Evolutionary conservation across 495 filamentous ascomycete genomes (phyloP), one percentile per base, ranked within the genome.

Genomic region (Penicillium taxi): DNA sequence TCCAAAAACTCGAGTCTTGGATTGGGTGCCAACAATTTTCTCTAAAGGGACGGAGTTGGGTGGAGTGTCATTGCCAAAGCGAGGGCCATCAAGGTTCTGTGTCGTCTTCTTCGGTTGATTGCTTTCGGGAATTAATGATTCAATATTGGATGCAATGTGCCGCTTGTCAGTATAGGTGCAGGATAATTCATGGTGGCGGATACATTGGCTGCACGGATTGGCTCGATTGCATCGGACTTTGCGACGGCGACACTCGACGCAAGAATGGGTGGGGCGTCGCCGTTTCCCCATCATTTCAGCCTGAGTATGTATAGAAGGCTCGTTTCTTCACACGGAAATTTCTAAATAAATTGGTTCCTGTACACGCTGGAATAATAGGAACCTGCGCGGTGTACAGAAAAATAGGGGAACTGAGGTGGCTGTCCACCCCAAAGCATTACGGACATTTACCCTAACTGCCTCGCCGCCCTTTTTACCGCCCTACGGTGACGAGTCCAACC

Each of bases 1-100:
- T 5, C 53, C 53, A 21, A 44, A 57, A 11, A 60, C 32, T 14
- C 56, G 35, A 13, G 56, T 60, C 34, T 60, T 60, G 14, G 46
- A 46, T n/a, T 51, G 5, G 4, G 45, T 35, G 19, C 52, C 56
- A 13, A 27, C 41, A 21, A 59, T 53, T 23, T 12, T 28, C 26
- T 12, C 26, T 13, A 28, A 28, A 28, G 11, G 20, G 31, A 18
- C 26, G n/a, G 22, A 11, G 9, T 8, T 15, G 31, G 25, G 9
- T 17, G 32, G 23, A 34, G 32, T 20, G 23, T 5, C 32, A 34
- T 14, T 32, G 7, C n/a, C 11, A 9, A 17, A 6, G 11, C 6
- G 23, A 12, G 22, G 11, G 35, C 16, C 17, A n/a, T n/a, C 7
- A n/a, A n/a, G 27, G 8, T 7, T 9, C 12, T 29, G 27, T n/a